Percentiles rank a stretch among this genome's conserved stretches.
These are phyloP conservation scores for Colletotrichum chrysophilum DNA, from an alignment of 2,329 filamentous ascomycete species.

Conservation along the genomic window DNA sequence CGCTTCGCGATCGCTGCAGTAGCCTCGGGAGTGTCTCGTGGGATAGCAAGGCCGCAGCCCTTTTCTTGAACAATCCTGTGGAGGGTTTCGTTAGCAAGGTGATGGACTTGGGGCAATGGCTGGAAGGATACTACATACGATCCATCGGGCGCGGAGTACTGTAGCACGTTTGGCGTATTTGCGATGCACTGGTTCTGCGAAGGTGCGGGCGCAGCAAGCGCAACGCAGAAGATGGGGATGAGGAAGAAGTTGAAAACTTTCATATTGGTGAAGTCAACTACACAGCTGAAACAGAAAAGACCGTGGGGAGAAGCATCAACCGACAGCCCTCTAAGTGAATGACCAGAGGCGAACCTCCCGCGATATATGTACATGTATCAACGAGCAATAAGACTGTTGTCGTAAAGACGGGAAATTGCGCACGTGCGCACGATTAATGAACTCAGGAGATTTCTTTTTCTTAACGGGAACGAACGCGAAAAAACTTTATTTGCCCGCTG, in stretches of 20 bases:
- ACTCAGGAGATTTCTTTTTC: neutral
- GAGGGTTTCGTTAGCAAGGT: neutral
- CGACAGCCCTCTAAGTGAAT: neutral
- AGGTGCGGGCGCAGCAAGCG: neutral
- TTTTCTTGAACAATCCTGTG: neutral
- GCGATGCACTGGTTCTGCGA: neutral
- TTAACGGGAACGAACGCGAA: neutral
- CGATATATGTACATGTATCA: neutral
- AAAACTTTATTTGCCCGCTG: neutral
- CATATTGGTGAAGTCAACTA: neutral
- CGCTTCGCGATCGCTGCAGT: neutral
- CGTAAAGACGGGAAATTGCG: neutral
- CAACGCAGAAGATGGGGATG: neutral
- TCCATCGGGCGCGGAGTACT: neutral
- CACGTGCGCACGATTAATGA: neutral
- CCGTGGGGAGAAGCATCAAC: neutral
- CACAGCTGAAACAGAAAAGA: neutral
- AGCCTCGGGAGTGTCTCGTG: neutral
- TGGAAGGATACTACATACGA: neutral
- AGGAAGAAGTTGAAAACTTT: neutral
- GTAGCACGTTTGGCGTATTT: neutral
- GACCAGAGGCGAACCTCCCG: neutral
- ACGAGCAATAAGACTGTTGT: neutral
- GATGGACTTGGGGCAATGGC: accelerated
- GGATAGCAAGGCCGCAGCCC: neutral